Evolutionary conservation across 805 yeast genomes (phyloP).

Genomic region (Myxozyma monticola): DNA sequence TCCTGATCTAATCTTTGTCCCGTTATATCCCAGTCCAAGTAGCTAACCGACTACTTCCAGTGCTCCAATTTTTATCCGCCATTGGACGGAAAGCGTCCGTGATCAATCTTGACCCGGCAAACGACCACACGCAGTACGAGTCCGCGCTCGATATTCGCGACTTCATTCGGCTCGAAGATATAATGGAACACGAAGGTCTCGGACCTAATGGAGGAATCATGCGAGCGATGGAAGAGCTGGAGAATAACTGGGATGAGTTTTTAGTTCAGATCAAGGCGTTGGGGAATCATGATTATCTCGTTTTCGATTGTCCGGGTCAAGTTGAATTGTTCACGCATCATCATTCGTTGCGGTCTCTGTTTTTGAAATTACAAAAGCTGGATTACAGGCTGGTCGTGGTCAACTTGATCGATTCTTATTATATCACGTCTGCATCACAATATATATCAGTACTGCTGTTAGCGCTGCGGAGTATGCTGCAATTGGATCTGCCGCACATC

Average conservation of each 20-base stretch:
- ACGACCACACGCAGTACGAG: slow-evolving; percentile 68
- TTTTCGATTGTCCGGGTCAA: slow-evolving; percentile 93
- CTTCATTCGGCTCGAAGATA: slow-evolving; percentile 69
- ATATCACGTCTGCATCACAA: slow-evolving; percentile 82
- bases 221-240: slow-evolving; percentile 72
- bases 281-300: slow-evolving; percentile 52
- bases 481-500: slow-evolving; percentile 86
- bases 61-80: slow-evolving; percentile 88
- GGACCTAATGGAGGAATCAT: slow-evolving; percentile 93
- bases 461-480: slow-evolving; percentile 88
- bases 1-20: not conserved
- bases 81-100: slow-evolving; percentile 88
- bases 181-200: slow-evolving; percentile 67
- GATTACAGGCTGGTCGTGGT: slow-evolving; percentile 71
- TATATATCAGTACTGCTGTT: slow-evolving; percentile 79
- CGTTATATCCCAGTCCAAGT: not conserved
- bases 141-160: slow-evolving; percentile 78
- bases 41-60: slow-evolving; percentile 31
- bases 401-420: slow-evolving; percentile 78
- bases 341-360: slow-evolving; percentile 66
- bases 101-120: slow-evolving; percentile 90
- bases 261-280: slow-evolving; percentile 57
- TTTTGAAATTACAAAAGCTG: slow-evolving; percentile 60
- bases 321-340: slow-evolving; percentile 93
- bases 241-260: slow-evolving; percentile 60